Conservation (phyloP, 352 stramenopile genomes). For the Globisporangium cederbergense region DNA sequence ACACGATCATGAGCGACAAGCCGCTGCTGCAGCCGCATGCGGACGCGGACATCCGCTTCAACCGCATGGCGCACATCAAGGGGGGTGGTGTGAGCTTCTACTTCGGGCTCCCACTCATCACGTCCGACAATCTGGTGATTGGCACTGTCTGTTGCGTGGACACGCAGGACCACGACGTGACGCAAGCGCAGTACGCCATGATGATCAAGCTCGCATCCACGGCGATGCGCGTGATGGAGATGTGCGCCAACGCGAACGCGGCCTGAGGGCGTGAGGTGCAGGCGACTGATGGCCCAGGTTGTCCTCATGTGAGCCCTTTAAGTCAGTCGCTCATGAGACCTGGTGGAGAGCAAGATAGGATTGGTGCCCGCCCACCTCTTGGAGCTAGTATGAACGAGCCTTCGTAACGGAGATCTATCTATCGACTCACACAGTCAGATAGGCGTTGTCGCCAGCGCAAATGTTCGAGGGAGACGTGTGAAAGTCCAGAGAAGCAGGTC, state of each 20-base stretch:
- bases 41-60: conserved; percentile 61
- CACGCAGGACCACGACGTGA: conserved; percentile 35
- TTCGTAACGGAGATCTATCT: no score
- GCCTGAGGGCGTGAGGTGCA: background rate
- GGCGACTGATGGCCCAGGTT: no score
- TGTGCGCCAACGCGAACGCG: conserved; percentile 8
- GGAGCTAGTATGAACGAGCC: no score
- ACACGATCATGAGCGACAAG: conserved; percentile 52
- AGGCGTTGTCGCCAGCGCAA: no score
- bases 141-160: conserved; percentile 59
- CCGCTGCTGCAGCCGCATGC: conserved; percentile 52
- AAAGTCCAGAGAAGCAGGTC: no score
- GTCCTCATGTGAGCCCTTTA: no score
- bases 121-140: conserved; percentile 31
- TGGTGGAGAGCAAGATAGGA: no score
- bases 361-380: no score
- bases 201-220: conserved; percentile 41
- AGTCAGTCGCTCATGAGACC: no score
- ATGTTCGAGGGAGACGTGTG: no score
- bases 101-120: conserved; percentile 53
- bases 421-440: no score
- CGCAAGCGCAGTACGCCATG: conserved; percentile 52
- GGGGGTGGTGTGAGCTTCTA: conserved; percentile 51
- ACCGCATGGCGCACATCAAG: conserved; percentile 31
- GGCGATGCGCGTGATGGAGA: conserved; percentile 40